A percentile compares a stretch with the other conserved stretches of the same genome.
Evolutionary conservation across 495 filamentous ascomycete species (phyloP).

Genomic region (Pseudoneurospora amorphoporcata): DNA sequence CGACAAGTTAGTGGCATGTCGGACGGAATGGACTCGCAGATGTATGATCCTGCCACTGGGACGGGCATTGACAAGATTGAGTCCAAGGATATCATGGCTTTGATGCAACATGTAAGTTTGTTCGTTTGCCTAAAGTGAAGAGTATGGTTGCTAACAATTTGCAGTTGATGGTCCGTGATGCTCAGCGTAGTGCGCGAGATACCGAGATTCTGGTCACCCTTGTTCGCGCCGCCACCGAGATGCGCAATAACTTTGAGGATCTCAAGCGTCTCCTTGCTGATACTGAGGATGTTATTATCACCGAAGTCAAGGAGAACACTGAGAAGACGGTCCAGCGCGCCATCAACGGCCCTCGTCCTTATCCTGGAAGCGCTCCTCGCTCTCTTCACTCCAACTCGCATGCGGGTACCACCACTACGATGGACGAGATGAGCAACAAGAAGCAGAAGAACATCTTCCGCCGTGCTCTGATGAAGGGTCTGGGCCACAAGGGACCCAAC

Average conservation of each 20-base stretch:
- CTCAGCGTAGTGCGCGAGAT: constrained; percentile 90
- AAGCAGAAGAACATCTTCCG: constrained; percentile 88
- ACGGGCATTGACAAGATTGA: constrained; percentile 85
- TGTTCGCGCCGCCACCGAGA: constrained; percentile 88
- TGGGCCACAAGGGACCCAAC: constrained; percentile 75
- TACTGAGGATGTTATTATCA: constrained; percentile 75
- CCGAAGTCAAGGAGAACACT: constrained; percentile 73
- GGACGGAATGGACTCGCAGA: constrained; percentile 74
- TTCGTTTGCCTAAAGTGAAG: background rate
- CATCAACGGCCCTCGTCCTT: constrained; percentile 79
- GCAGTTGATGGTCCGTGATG: constrained; percentile 89
- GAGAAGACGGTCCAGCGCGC: constrained; percentile 72
- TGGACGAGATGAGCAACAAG: constrained; percentile 49
- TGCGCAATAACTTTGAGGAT: constrained; percentile 94
- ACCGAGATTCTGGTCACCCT: constrained; percentile 94
- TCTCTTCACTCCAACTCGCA: constrained; percentile 44
- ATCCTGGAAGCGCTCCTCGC: constrained; percentile 52
- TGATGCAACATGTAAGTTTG: constrained; percentile 85
- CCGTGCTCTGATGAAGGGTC: constrained; percentile 69
- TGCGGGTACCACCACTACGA: constrained; percentile 50
- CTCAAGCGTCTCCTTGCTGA: constrained; percentile 87
- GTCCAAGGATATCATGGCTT: constrained; percentile 90
- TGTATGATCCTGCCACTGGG: constrained; percentile 88
- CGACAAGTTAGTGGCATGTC: constrained; percentile 82
- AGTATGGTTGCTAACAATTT: constrained; percentile 24